phyloP scores from a whole-genome alignment of 768 basidiomycete species.

The Thelephora ganbajun region DNA sequence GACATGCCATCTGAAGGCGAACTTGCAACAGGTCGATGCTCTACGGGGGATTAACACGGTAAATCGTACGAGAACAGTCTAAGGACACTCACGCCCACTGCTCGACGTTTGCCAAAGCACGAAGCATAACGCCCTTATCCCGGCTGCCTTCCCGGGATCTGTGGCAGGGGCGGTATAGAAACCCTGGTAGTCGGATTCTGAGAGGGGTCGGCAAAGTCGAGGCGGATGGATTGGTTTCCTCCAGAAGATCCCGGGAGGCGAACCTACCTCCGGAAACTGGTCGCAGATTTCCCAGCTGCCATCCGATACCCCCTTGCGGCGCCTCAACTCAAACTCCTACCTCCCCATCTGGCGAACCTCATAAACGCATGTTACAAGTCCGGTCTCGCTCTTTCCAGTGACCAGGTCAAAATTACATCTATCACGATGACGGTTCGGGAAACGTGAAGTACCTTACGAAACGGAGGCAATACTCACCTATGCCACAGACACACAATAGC shows the following conservation, averaged over 20 bases:
- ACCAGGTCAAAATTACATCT: slow-evolving; percentile 66
- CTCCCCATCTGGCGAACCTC: slow-evolving; percentile 24
- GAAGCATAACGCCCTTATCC: slow-evolving; percentile 61
- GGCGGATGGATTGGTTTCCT: too few relatives aligned
- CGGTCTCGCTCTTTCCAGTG: slow-evolving; percentile 58
- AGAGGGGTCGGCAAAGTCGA: slow-evolving; percentile 56
- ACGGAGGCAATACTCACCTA: slow-evolving; percentile 23
- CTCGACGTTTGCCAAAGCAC: slow-evolving; percentile 75
- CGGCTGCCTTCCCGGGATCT: slow-evolving; percentile 43
- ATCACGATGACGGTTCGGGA: not conserved
- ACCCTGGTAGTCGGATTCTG: too few relatives aligned
- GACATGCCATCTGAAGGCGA: not conserved
- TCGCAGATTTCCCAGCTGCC: slow-evolving; percentile 52
- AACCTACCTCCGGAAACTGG: slow-evolving; percentile 58
- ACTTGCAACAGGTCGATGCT: slow-evolving; percentile 66
- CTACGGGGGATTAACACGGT: not conserved
- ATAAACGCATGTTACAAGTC: slow-evolving; percentile 57
- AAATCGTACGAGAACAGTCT: not conserved
- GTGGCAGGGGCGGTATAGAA: too few relatives aligned
- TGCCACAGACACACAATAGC: slow-evolving; percentile 73
- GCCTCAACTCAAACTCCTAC: slow-evolving; percentile 43
- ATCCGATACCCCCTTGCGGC: slow-evolving; percentile 37
- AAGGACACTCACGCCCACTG: slow-evolving; percentile 67
- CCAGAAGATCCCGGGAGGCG: slow-evolving; percentile 1
- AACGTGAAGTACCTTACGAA: not conserved